These are phyloP conservation scores for Backusella luteola DNA, from an alignment of 192 early-diverging fungal species.

Conservation along the genomic window DNA sequence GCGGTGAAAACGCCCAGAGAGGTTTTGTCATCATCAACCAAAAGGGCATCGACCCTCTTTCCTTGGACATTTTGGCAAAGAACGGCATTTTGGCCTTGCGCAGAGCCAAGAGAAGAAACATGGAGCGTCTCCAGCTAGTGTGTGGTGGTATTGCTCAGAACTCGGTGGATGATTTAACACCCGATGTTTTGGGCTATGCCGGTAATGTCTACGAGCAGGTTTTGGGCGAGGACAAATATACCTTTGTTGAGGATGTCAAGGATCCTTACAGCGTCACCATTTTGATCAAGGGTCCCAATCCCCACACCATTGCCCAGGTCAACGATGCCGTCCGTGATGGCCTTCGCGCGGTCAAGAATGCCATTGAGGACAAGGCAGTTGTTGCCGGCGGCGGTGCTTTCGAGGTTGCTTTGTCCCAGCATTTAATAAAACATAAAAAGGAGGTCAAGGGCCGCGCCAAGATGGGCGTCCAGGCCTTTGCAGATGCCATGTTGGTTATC, in stretches of 20 bases:
- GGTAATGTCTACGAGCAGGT: slow-evolving; percentile 95
- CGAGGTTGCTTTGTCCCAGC: slow-evolving; percentile 84
- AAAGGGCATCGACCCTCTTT: slow-evolving; percentile 98
- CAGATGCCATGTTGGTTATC: slow-evolving; percentile 93
- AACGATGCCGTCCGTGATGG: slow-evolving; percentile 99
- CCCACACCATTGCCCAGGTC: slow-evolving; percentile 90
- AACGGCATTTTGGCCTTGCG: slow-evolving; percentile 92
- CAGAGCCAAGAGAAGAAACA: slow-evolving; percentile 98
- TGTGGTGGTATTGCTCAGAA: slow-evolving; percentile 96
- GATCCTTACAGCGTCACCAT: slow-evolving; percentile 90
- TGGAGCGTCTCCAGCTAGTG: slow-evolving; percentile 96
- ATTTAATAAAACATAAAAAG: slow-evolving; percentile 86
- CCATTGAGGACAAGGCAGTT: slow-evolving; percentile 88
- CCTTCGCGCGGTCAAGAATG: slow-evolving; percentile 97
- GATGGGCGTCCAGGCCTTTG: slow-evolving; percentile 96
- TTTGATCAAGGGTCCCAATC: slow-evolving; percentile 93
- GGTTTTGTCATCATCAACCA: slow-evolving; percentile 98
- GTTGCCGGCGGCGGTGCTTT: slow-evolving; percentile 97
- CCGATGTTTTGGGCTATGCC: slow-evolving; percentile 83
- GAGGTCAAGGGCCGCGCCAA: slow-evolving; percentile 89
- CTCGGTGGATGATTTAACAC: slow-evolving; percentile 94
- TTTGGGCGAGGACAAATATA: slow-evolving; percentile 97
- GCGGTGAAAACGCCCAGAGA: slow-evolving; percentile 70
- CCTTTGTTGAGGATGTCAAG: slow-evolving; percentile 95
- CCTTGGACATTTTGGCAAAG: slow-evolving; percentile 95